Evolutionary conservation across 805 yeast genomes (phyloP), one percentile per base, ranked within the genome.

Genomic region (Nakazawaea holstii): DNA sequence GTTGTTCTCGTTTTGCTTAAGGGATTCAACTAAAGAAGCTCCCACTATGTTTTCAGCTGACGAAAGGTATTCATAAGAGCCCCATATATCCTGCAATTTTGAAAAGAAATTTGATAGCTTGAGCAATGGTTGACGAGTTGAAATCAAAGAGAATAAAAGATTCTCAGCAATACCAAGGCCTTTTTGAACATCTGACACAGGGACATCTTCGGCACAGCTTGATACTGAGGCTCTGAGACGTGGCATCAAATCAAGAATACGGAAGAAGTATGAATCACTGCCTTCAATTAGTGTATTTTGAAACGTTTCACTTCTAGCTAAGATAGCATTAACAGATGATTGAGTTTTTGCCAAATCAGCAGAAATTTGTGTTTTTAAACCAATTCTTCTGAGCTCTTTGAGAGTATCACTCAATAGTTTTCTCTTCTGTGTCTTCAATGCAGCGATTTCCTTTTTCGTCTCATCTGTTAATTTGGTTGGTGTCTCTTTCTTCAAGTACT

Each of bases 111-210:
- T 46, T 31, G 54, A 53, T 39, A 71, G 59, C n/a, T 63, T 61
- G 2, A 56, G 51, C 30, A 84, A 53, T 1, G 83, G 76, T 13
- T 67, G 63, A 54, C 88, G 73, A 24, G 73, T 67, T 2, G 77
- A 71, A 14, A 85, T 68, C 52, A 90, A 62, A 2, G 77, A 67
- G 49, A 74, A 77, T 3, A 90, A 61, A 43, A 88, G 60, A 60
- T 88, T 83, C 57, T 92, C 97, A 2, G 80, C 68, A 8, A 82
- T 80, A 8, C 90, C 89, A 56, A 89, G 68, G 35, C 90, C 95
- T 53, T 82, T 83, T 51, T 80, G 85, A 29, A 87, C 76, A 59
- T 86, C 95, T 2, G 76, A 68, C 11, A 74, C 75, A 3, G 97
- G 94, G 24, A 87, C 80, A 55, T 89, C 97, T 7, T 79, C 84